Conservation (phyloP, 2,329 filamentous ascomycete species). For the Aspergillus calidoustus region DNA sequence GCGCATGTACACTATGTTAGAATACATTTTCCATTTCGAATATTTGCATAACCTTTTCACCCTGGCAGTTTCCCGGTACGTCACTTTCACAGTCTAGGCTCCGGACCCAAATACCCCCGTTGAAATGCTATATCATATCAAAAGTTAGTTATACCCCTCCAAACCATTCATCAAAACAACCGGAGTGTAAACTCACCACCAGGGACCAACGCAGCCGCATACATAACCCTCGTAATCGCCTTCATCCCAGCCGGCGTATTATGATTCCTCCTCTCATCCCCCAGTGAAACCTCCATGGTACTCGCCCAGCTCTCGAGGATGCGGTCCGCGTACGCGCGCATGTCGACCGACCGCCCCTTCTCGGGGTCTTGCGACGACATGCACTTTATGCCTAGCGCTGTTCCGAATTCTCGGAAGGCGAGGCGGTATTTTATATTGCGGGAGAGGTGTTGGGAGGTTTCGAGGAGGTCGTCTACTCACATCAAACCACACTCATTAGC, state of each 20-base stretch:
- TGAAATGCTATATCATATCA: slow-evolving; percentile 37
- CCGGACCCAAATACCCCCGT: slow-evolving; percentile 40
- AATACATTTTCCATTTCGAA: neutral
- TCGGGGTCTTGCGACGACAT: slow-evolving; percentile 40
- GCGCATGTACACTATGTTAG: neutral
- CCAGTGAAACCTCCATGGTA: slow-evolving; percentile 42
- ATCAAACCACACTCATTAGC: too few relatives aligned
- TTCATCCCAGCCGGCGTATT: slow-evolving; percentile 50
- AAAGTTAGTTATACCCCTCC: neutral
- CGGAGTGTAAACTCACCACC: slow-evolving; percentile 47
- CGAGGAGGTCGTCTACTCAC: slow-evolving; percentile 41
- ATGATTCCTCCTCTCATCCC: slow-evolving; percentile 18
- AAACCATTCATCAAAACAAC: neutral
- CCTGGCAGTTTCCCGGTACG: neutral
- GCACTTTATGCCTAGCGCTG: slow-evolving; percentile 54
- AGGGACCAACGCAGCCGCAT: slow-evolving; percentile 59
- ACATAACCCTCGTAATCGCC: slow-evolving; percentile 63
- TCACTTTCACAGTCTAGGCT: slow-evolving; percentile 26
- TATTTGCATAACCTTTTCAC: neutral
- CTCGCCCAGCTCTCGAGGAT: slow-evolving; percentile 46
- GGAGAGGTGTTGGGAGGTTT: slow-evolving; percentile 40
- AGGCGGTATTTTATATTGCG: slow-evolving; percentile 44
- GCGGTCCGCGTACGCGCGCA: slow-evolving; percentile 38
- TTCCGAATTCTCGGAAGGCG: slow-evolving; percentile 61
- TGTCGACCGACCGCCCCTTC: slow-evolving; percentile 37